A percentile compares a stretch with the other conserved stretches of the same genome.
phyloP scores from a whole-genome alignment of 2,329 filamentous ascomycete species.

The Zymoseptoria passerinii region DNA sequence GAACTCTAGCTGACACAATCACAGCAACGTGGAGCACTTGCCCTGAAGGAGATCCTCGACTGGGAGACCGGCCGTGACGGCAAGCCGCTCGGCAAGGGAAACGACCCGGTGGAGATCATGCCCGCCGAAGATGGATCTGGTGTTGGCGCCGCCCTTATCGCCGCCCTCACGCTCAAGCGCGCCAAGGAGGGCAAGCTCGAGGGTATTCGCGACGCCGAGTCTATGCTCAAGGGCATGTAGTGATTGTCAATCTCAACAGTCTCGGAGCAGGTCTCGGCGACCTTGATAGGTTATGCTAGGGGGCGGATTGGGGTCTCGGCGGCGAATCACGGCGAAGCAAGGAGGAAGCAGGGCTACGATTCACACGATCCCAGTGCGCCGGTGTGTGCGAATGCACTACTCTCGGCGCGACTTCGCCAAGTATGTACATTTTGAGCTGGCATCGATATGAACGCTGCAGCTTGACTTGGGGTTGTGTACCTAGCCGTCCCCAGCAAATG shows the following conservation, averaged over 20 bases:
- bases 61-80: conserved; percentile 70
- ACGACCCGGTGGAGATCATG: conserved; percentile 72
- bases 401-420: neutral
- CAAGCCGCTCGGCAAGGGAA: conserved; percentile 51
- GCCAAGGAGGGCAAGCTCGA: conserved; percentile 51
- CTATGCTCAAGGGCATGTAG: conserved; percentile 32
- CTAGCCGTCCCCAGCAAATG: neutral
- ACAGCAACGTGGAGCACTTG: conserved; percentile 69
- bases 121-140: conserved; percentile 92
- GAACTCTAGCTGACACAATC: neutral
- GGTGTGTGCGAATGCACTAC: neutral
- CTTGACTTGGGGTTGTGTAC: neutral
- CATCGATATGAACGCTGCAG: neutral
- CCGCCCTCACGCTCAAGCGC: conserved; percentile 58
- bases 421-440: neutral
- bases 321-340: neutral
- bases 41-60: conserved; percentile 89
- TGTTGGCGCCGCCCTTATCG: conserved; percentile 94
- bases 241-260: neutral
- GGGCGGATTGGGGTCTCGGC: neutral
- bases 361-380: neutral
- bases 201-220: conserved; percentile 47
- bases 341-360: neutral
- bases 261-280: neutral
- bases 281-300: neutral